These are phyloP conservation scores for Pythium insidiosum DNA, from an alignment of 352 stramenopile species.

Conservation along the genomic window DNA sequence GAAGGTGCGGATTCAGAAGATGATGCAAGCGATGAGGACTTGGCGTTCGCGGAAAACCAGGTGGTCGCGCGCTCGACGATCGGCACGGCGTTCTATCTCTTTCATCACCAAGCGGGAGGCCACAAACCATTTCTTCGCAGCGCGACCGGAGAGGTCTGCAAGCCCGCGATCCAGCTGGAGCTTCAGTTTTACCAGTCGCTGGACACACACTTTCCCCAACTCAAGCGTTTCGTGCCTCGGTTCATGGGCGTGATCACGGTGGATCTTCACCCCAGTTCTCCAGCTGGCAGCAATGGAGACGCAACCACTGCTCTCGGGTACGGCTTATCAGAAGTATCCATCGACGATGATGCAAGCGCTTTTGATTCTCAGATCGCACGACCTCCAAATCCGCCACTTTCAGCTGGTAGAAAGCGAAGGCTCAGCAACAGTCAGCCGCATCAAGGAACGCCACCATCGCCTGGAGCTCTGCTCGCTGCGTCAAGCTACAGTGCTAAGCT, in stretches of 20 bases:
- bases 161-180: slow-evolving; percentile 62
- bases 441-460: too few species aligned
- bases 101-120: slow-evolving; percentile 72
- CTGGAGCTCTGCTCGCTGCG: background rate
- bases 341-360: background rate
- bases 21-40: slow-evolving; percentile 2
- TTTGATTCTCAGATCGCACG: background rate
- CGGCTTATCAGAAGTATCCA: background rate
- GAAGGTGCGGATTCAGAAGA: background rate
- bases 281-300: background rate
- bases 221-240: slow-evolving; percentile 55
- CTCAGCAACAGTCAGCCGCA: slow-evolving; percentile 3
- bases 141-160: slow-evolving; percentile 60
- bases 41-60: slow-evolving; percentile 31
- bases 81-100: slow-evolving; percentile 71
- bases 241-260: slow-evolving; percentile 65
- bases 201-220: slow-evolving; percentile 34
- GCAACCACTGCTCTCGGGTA: background rate
- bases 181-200: slow-evolving; percentile 70
- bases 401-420: slow-evolving; percentile 12
- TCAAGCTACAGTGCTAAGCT: slow-evolving; percentile 52
- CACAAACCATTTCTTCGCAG: slow-evolving; percentile 70
- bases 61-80: slow-evolving; percentile 56
- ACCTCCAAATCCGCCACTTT: slow-evolving; percentile 1
- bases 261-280: slow-evolving; percentile 21